These are phyloP conservation scores for Allium fistulosum DNA, from an alignment of 106 monocot species.

Conservation along the genomic window DNA sequence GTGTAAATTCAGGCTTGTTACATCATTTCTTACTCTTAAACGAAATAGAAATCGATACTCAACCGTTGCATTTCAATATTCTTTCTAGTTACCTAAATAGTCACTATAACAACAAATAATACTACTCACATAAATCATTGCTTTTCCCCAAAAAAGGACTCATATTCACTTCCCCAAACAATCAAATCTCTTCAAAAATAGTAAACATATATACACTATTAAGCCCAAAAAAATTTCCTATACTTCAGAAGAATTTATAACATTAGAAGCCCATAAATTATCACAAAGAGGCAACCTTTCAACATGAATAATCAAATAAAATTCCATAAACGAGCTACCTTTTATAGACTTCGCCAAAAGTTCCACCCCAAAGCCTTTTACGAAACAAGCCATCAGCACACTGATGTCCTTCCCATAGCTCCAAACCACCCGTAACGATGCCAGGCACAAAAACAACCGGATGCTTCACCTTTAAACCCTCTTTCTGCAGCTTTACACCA, in stretches of 20 bases:
- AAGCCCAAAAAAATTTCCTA: background rate
- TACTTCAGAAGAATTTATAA: background rate
- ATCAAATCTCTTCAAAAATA: constrained; percentile 1
- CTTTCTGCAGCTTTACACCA: constrained; percentile 84
- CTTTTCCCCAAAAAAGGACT: no score
- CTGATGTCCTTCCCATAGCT: constrained; percentile 98
- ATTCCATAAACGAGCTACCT: constrained; percentile 29
- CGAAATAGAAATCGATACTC: no score
- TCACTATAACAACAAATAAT: no score
- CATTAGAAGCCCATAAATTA: background rate
- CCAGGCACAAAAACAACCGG: constrained; percentile 99
- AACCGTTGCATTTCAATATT: no score
- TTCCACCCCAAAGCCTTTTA: constrained; percentile 94
- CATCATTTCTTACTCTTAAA: no score
- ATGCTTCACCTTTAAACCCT: constrained; percentile 72
- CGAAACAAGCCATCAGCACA: constrained; percentile 93
- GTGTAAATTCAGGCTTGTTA: no score
- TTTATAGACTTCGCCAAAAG: constrained; percentile 92
- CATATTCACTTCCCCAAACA: background rate
- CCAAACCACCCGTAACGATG: constrained; percentile 94
- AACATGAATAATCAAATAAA: background rate
- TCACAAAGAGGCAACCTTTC: background rate
- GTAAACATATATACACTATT: background rate
- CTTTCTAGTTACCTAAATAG: no score
- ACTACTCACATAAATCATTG: no score